Percentiles rank a stretch among this genome's conserved stretches.
phyloP scores from a whole-genome alignment of 257 asterid genomes.

The Hygrophila difformis region DNA sequence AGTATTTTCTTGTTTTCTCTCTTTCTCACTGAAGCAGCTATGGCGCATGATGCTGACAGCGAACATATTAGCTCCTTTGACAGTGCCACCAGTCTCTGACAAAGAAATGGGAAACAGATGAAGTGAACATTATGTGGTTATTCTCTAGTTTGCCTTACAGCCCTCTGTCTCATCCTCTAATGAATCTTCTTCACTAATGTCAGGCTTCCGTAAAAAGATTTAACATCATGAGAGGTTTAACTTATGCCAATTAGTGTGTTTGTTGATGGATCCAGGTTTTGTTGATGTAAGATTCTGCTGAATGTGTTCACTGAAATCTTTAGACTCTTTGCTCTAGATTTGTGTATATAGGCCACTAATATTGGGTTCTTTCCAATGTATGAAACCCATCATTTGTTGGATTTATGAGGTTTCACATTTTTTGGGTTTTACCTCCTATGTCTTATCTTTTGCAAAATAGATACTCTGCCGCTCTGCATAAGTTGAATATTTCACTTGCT shows the following conservation, averaged over 20 bases:
- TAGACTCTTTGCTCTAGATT: slow-evolving; percentile 1
- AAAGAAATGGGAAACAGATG: slow-evolving; percentile 34
- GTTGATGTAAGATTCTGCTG: background rate
- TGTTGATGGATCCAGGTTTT: slow-evolving; percentile 6
- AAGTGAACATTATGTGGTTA: slow-evolving; percentile 20
- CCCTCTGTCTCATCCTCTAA: slow-evolving; percentile 13
- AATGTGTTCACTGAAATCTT: background rate
- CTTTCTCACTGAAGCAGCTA: slow-evolving; percentile 28
- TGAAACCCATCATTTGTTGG: too few species aligned
- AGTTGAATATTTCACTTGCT: too few species aligned
- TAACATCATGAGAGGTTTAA: slow-evolving; percentile 6
- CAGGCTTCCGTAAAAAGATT: slow-evolving; percentile 9
- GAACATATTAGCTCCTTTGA: slow-evolving; percentile 10
- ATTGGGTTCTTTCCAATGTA: too few species aligned
- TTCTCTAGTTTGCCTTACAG: slow-evolving; percentile 14
- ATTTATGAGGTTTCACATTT: too few species aligned
- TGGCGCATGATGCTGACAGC: slow-evolving; percentile 29
- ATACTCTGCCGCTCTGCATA: too few species aligned
- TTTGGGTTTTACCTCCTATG: too few species aligned
- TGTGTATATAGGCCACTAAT: too few species aligned
- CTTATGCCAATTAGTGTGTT: background rate
- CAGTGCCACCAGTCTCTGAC: slow-evolving; percentile 28
- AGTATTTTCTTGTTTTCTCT: slow-evolving; percentile 13
- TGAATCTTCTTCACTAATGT: slow-evolving; percentile 18
- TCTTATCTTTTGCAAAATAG: too few species aligned